Base-by-base conservation (phyloP, 2,329 filamentous ascomycete genomes). In the Delphinella strobiligena region DNA sequence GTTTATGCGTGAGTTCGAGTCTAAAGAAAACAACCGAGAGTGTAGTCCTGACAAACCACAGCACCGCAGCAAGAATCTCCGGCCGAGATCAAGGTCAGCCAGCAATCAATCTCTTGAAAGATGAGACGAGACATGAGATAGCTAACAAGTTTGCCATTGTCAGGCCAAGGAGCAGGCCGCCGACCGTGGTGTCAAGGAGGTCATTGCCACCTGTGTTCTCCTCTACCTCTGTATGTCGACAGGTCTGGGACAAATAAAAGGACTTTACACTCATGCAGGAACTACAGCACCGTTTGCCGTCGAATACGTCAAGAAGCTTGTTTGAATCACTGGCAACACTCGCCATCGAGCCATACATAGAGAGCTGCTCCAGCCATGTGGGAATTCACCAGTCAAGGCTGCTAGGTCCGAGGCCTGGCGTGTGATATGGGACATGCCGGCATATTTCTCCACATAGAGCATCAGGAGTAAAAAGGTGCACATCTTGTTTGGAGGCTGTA, bases 171-270 rank as follows among this genome's bases (percentile, higher is more conserved):
- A 88, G 68, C 67, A 68, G 44, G 73, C 80, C 58, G 82, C 83
- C 37, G 67, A 66, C 53, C 68, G 71, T 50, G 81, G 78, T 37
- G 67, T 89, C 49, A 77, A 82, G 64, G 71, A 69, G 52, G 80
- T 80, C 46, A 56, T 80, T 40, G 71, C 74, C 30, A 75, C 76
- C 12, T 78, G 78, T 47, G 67, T 79, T 30, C 61, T 82, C 36
- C 71, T 91, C 36, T 89, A 89, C 58, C 64, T 91, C 45, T 85
- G 84, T 91, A 75, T 42, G 81, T 58, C 7, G n/a, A n/a, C n/a
- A n/a, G n/a, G n/a, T n/a, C n/a, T n/a, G n/a, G n/a, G n/a, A n/a
- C n/a, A n/a, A n/a, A 27, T 27, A 27, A 27, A 27, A 27, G 22
- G 22, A n/a, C n/a, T n/a, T n/a, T n/a, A n/a, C n/a, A n/a, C n/a